Percentiles rank a stretch among this genome's conserved stretches.
Evolutionary conservation across 2,329 filamentous ascomycete species (phyloP).

Genomic region (Huntiella bhutanensis): DNA sequence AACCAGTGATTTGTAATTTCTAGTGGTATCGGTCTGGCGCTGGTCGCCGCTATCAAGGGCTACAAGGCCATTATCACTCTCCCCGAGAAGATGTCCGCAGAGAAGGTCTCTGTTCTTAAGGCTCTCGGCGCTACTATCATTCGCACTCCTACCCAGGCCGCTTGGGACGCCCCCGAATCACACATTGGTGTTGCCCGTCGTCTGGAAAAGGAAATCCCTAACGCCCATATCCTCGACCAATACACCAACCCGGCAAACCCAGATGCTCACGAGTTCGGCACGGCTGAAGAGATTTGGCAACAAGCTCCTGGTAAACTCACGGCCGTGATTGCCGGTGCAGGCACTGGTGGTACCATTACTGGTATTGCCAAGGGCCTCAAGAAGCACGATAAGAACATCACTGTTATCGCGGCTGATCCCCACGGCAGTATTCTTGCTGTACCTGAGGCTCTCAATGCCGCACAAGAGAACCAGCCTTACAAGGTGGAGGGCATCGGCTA

Average conservation of each 20-base stretch:
- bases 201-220: constrained; percentile 86
- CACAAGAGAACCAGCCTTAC: constrained; percentile 66
- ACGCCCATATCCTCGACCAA: constrained; percentile 92
- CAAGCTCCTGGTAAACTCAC: constrained; percentile 72
- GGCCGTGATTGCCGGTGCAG: constrained; percentile 75
- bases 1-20: neutral
- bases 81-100: constrained; percentile 97
- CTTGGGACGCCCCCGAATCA: constrained; percentile 84
- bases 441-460: constrained; percentile 60
- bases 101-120: constrained; percentile 89
- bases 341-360: constrained; percentile 88
- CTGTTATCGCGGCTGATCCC: constrained; percentile 83
- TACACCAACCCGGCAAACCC: constrained; percentile 88
- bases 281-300: constrained; percentile 87
- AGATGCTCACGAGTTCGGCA: constrained; percentile 79
- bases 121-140: constrained; percentile 95
- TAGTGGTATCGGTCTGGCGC: constrained; percentile 73
- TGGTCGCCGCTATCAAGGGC: constrained; percentile 88
- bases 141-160: constrained; percentile 85
- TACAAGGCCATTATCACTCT: constrained; percentile 98
- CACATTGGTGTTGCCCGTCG: constrained; percentile 89
- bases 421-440: constrained; percentile 79
- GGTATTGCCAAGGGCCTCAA: constrained; percentile 68
- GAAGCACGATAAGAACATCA: constrained; percentile 72
- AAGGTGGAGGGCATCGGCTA: constrained; percentile 99